Evolutionary conservation across 129 eudicot genomes (phyloP), one percentile per base, ranked within the genome.

Genomic region (Artemisia annua): DNA sequence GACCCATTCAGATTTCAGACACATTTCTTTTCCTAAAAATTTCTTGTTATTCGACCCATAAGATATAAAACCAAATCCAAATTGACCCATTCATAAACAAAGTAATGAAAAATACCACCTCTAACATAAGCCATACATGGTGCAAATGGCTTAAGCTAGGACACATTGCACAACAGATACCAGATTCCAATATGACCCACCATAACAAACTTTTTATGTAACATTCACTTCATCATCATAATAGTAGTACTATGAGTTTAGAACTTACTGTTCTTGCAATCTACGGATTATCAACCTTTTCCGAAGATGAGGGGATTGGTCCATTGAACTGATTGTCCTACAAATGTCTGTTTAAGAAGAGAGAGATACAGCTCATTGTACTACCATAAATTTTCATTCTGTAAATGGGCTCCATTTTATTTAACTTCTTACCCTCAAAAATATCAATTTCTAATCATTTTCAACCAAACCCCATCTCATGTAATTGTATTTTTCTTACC

Each of bases 281-380:
- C 79, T 79, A 20, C 24, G 24, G 24, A 20, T 0, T 20, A 63
- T 56, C 75, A 55, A 81, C 79, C 67, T 72, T 81, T 81, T 84
- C 91, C 60, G 83, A 77, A 57, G 96, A 90, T 22, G 91, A 76
- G 10, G 94, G 91, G 14, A 90, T 87, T 19, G 65, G 77, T 71
- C 96, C 96, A 85, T 70, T 62, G 15, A 90, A 81, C 19, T 73
- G 73, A 58, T 90, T 91, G 79, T 85, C 85, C 79, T 88, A 88
- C 86, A 91, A 70, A 83, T 88, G 97, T 79, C 97, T 88, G 90
- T 70, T 61, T 60, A 59, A 61, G 51, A 76, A 67, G 77, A 70
- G 24, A 67, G 50, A 75, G 64, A 17, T 7, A 64, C 14, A 24
- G 1, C 15, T 35, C 28, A 9, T 43, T 64, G 69, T 64, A 64